Evolutionary conservation across 345 rosid genomes (phyloP).

Genomic region (Gossypium stocksii): DNA sequence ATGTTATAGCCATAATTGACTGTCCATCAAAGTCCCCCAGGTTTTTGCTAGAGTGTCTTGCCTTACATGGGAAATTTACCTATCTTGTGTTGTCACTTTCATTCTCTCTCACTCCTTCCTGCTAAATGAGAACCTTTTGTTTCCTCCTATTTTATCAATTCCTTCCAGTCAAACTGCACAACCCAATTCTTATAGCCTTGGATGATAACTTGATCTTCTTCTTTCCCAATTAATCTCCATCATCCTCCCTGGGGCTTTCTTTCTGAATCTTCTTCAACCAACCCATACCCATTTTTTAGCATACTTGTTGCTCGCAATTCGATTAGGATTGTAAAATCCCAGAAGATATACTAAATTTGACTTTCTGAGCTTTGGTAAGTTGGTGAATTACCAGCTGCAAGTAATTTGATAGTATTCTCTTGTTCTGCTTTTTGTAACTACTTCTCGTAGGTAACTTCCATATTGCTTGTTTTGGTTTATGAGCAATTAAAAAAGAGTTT

Average conservation of each 20-base stretch:
- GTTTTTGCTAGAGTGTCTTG: neutral
- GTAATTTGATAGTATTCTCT: neutral
- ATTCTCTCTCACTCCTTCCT: neutral
- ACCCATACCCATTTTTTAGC: neutral
- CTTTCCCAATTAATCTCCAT: neutral
- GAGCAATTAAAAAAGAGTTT: neutral
- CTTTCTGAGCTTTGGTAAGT: neutral
- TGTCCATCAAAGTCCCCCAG: neutral
- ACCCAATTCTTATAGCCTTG: neutral
- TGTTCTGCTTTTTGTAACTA: neutral
- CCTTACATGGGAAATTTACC: neutral
- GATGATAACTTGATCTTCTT: slow-evolving; percentile 10
- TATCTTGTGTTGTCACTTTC: slow-evolving; percentile 14
- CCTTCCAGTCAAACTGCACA: neutral
- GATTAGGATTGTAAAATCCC: slow-evolving; percentile 14
- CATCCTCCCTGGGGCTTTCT: neutral
- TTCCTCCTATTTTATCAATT: neutral
- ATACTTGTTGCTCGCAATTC: neutral
- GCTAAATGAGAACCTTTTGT: neutral
- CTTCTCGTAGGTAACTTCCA: neutral
- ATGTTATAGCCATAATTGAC: neutral
- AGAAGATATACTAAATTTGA: neutral
- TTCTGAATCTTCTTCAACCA: neutral
- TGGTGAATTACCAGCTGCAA: neutral
- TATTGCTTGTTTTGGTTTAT: neutral